Base-by-base conservation (phyloP, 1,284 basidiomycete genomes). In the Mycena citricolor region DNA sequence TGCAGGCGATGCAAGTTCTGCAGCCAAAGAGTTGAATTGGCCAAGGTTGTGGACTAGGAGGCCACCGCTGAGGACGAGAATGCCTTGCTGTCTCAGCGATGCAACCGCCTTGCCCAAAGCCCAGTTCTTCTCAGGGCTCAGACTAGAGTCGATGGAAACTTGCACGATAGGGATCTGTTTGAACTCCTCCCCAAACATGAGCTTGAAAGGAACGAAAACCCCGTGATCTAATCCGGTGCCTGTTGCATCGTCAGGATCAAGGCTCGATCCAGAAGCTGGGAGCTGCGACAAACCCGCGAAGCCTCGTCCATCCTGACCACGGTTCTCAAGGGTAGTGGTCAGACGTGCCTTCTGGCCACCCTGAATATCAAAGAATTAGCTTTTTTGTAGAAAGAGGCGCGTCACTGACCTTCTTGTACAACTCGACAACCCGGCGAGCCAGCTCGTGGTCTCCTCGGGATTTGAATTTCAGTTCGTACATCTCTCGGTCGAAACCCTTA, bases 101-200 rank as follows among this genome's bases (percentile, higher is more conserved):
- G 71, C 60, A 6, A 88, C 68, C 2, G 81, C 82, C 49, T 75
- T 71, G 16, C 86, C 85, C 22, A 83, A 44, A 16, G 67, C 69
- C 79, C 81, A 86, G 54, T 88, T 81, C 51, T 70, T 69, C 51
- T 74, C 69, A 4, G 84, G 80, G 38, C 69, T 71, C 42, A 86
- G 57, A 41, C 68, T 77, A n/a, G 70, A 66, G 52, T 86, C 80
- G 43, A 88, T 81, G 22, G 81, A 84, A 2, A 81, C 83, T 63
- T 86, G 71, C 7, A 85, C 74, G 51, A 86, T 72, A 4, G 85
- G 83, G 5, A 85, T 63, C 8, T 73, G 70, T 26, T 58, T 69
- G 44, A 78, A 73, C 44, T 71, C 68, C 32, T 83, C 76, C n/a
- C 80, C 81, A 55, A 88, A 87, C 86, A 88, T 88, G 46, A 84